A percentile compares a stretch with the other conserved stretches of the same genome.
Conservation (phyloP, 768 basidiomycete genomes). For the Holtermanniella nyarrowii region DNA sequence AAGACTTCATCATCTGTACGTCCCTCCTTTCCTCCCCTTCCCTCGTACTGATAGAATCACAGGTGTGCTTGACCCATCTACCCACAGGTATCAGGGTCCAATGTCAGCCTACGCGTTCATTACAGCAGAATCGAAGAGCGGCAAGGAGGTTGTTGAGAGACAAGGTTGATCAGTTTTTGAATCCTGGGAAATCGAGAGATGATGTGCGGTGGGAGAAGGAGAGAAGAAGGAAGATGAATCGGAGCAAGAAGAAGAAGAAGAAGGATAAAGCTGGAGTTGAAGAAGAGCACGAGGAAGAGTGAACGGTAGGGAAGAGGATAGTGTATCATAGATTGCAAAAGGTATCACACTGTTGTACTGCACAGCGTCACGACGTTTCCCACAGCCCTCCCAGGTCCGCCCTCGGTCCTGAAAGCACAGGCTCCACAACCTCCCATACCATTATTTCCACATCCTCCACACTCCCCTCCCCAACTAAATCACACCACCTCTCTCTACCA, state of each 20-base stretch:
- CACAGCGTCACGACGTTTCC: too few species aligned
- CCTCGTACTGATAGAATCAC: constrained; percentile 25
- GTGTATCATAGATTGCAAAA: too few species aligned
- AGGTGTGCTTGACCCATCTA: constrained; percentile 78
- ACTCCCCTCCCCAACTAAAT: constrained; percentile 43
- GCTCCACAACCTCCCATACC: neutral
- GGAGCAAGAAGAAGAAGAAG: constrained; percentile 69
- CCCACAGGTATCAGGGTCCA: constrained; percentile 77
- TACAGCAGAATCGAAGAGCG: constrained; percentile 63
- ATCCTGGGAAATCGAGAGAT: constrained; percentile 47
- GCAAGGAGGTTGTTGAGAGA: constrained; percentile 64
- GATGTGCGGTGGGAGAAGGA: constrained; percentile 61
- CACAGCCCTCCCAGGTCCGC: neutral
- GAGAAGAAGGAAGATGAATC: constrained; percentile 62
- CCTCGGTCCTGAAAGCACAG: neutral
- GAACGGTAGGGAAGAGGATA: constrained; percentile 2
- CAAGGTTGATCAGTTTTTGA: constrained; percentile 49
- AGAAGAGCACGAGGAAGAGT: constrained; percentile 7
- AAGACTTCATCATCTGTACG: constrained; percentile 59
- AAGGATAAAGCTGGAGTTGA: constrained; percentile 43
- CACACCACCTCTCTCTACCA: neutral
- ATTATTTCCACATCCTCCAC: constrained; percentile 15
- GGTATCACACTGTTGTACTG: too few species aligned
- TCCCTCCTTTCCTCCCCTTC: neutral
- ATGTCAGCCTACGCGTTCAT: constrained; percentile 80